A percentile compares a stretch with the other conserved stretches of the same genome.
Conservation (phyloP, 208 protist species). For the Trichomonas tenax region DNA sequence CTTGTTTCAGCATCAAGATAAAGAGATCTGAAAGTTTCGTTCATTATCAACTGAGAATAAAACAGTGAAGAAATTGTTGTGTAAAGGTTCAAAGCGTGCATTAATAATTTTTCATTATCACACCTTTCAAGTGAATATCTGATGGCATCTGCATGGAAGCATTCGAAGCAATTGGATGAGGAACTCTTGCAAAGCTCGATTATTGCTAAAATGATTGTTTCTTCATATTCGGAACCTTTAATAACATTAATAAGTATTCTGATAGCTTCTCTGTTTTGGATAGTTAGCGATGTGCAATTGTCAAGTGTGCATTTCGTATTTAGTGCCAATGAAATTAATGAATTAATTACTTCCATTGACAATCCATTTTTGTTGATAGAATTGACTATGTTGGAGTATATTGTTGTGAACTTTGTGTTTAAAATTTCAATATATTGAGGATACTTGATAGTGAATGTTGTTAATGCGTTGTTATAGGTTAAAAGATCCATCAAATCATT, state of each 20-base stretch:
- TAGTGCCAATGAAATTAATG: not conserved
- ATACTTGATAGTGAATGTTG: not conserved
- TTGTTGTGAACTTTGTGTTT: not conserved
- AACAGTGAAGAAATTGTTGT: not conserved
- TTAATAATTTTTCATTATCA: not conserved
- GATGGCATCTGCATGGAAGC: not conserved
- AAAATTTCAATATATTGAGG: not conserved
- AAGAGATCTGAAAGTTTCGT: not conserved
- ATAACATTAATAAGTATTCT: not conserved
- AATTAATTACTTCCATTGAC: not conserved
- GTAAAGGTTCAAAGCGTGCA: not conserved
- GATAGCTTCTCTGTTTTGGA: not conserved
- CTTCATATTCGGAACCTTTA: not conserved
- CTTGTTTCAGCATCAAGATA: not conserved
- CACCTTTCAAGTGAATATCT: not conserved
- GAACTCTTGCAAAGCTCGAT: not conserved
- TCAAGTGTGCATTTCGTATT: not conserved
- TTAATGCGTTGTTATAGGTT: not conserved
- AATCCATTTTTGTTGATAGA: not conserved
- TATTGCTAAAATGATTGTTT: not conserved
- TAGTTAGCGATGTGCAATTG: not conserved
- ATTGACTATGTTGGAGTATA: not conserved
- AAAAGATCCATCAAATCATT: not conserved
- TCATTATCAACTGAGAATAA: not conserved
- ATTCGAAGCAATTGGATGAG: not conserved